These are phyloP conservation scores for Termitomyces sp. DNA, from an alignment of 768 basidiomycete genomes.

Conservation along the genomic window DNA sequence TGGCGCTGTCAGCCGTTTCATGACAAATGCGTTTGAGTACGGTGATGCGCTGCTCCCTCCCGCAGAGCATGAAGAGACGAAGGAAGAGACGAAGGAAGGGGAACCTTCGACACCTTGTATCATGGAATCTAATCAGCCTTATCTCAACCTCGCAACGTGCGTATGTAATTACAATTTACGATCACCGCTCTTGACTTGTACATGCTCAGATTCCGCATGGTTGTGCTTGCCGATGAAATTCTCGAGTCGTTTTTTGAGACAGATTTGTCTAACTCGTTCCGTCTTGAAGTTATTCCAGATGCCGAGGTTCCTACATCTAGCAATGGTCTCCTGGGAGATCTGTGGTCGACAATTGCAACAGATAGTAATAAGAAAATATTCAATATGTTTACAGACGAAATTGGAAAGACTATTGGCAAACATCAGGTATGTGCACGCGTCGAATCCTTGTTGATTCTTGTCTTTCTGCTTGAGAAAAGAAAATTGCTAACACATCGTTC, in stretches of 20 bases:
- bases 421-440: slow-evolving; percentile 59
- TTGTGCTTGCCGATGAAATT: slow-evolving; percentile 93
- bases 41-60: slow-evolving; percentile 87
- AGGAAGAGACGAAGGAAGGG: slow-evolving; percentile 8
- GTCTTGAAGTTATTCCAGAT: slow-evolving; percentile 67
- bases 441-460: not conserved
- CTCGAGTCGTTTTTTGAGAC: slow-evolving; percentile 96
- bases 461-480: not conserved
- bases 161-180: slow-evolving; percentile 17
- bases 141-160: slow-evolving; percentile 87
- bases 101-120: slow-evolving; percentile 38
- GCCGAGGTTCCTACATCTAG: slow-evolving; percentile 58
- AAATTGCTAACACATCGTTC: not conserved
- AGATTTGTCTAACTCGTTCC: slow-evolving; percentile 87
- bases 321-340: slow-evolving; percentile 70
- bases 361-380: slow-evolving; percentile 93
- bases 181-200: not conserved
- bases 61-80: slow-evolving; percentile 19
- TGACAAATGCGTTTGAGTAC: slow-evolving; percentile 98
- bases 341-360: slow-evolving; percentile 88
- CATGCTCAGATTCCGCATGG: slow-evolving; percentile 88
- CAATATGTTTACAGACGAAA: slow-evolving; percentile 89
- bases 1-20: slow-evolving; percentile 93
- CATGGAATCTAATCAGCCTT: slow-evolving; percentile 79
- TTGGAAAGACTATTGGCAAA: slow-evolving; percentile 91